Percentiles rank a stretch among this genome's conserved stretches.
Conservation (phyloP, 108 stramenopile species). For the Fragilariopsis cylindrus region DNA sequence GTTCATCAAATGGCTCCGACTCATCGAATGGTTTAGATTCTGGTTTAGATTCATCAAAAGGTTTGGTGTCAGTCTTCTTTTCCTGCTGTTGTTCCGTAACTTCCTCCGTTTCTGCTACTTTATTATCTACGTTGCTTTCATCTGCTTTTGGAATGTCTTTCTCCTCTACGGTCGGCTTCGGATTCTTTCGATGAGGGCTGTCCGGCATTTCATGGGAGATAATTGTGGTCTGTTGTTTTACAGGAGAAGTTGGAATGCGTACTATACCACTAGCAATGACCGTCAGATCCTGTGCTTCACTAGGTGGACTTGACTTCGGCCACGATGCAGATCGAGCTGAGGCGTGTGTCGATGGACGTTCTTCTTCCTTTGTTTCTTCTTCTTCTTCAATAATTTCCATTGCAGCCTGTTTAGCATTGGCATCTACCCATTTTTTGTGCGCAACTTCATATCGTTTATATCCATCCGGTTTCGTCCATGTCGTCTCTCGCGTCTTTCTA, state of each 20-base stretch:
- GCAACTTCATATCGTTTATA: slow-evolving; percentile 22
- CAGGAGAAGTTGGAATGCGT: no score
- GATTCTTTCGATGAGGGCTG: not conserved
- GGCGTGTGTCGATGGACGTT: not conserved
- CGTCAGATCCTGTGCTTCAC: no score
- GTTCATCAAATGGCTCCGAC: slow-evolving; percentile 42
- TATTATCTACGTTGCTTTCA: not conserved
- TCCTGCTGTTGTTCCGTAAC: not conserved
- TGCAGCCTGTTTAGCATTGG: not conserved
- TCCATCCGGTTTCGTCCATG: slow-evolving; percentile 70
- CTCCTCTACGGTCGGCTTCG: not conserved
- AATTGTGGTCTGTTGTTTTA: no score
- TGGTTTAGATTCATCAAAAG: slow-evolving; percentile 33
- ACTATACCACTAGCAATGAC: no score
- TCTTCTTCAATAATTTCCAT: not conserved
- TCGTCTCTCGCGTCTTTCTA: slow-evolving; percentile 59
- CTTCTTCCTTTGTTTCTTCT: slow-evolving; percentile 2
- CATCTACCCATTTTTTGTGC: slow-evolving; percentile 26
- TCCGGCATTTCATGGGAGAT: no score
- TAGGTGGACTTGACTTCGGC: not conserved
- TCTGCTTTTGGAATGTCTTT: no score
- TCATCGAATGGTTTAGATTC: slow-evolving; percentile 21
- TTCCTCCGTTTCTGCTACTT: not conserved
- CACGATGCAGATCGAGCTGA: not conserved
- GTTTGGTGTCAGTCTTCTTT: slow-evolving; percentile 1